phyloP scores from a whole-genome alignment of 257 asterid species.

The Thymus quinquecostatus region DNA sequence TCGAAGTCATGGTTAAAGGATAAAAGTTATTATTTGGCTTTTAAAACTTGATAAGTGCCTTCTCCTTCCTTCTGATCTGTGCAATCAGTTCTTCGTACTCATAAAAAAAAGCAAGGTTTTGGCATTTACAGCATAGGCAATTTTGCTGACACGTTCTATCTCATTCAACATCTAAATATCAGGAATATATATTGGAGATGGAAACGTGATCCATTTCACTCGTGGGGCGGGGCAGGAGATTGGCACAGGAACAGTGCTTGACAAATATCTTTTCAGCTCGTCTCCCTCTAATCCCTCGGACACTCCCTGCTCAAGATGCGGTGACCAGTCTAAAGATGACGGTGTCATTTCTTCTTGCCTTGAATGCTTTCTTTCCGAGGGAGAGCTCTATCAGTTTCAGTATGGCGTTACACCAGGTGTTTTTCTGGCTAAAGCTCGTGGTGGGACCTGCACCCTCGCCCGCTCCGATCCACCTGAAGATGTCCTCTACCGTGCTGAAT shows the following conservation, averaged over 20 bases:
- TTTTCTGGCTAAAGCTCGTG: conserved; percentile 79
- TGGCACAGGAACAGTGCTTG: conserved; percentile 81
- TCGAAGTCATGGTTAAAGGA: background rate
- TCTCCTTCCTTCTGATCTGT: background rate
- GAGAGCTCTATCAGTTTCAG: conserved; percentile 66
- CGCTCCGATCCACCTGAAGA: conserved; percentile 62
- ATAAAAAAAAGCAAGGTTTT: background rate
- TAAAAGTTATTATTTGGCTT: background rate
- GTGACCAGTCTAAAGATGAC: conserved; percentile 56
- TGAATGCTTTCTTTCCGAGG: conserved; percentile 74
- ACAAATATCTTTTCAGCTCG: conserved; percentile 66
- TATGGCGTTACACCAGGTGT: conserved; percentile 55
- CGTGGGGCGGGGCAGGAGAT: conserved; percentile 83
- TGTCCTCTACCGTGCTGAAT: conserved; percentile 71
- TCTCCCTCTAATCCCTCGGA: conserved; percentile 59
- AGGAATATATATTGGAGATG: conserved; percentile 86
- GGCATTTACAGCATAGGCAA: conserved; percentile 8
- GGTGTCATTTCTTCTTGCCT: conserved; percentile 94
- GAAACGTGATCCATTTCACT: conserved; percentile 82
- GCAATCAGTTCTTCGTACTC: background rate
- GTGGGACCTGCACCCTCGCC: conserved; percentile 89
- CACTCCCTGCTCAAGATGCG: conserved; percentile 71
- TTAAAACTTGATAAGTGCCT: background rate
- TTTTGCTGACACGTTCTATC: conserved; percentile 21
- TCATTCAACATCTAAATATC: conserved; percentile 30